Conservation (phyloP, 805 yeast genomes). For the Candida qinlingensis region DNA sequence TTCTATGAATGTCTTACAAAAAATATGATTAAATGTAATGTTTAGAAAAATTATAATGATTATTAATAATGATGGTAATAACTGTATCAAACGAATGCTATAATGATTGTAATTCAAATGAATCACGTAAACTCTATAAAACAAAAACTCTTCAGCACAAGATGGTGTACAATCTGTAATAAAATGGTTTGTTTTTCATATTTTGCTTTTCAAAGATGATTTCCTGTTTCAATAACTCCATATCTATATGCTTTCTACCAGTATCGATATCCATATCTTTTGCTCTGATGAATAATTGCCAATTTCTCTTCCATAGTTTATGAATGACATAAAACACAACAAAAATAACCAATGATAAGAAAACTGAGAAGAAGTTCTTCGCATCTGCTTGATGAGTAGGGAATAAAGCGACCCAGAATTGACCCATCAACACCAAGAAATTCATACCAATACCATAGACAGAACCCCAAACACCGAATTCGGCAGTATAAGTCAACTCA, state of each 20-base stretch:
- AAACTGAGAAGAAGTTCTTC: slow-evolving; percentile 55
- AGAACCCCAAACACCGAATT: slow-evolving; percentile 66
- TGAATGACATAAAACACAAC: slow-evolving; percentile 51
- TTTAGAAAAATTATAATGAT: neutral
- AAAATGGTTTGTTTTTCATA: slow-evolving; percentile 42
- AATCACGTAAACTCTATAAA: no score
- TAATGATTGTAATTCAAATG: no score
- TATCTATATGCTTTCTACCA: slow-evolving; percentile 57
- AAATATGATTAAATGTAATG: no score
- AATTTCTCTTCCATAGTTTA: slow-evolving; percentile 46
- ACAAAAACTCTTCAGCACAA: slow-evolving; percentile 37
- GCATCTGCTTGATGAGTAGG: slow-evolving; percentile 58
- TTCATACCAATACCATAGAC: slow-evolving; percentile 54
- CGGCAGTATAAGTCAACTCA: slow-evolving; percentile 64
- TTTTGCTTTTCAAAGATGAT: slow-evolving; percentile 51
- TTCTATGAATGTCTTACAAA: neutral
- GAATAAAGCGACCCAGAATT: slow-evolving; percentile 78
- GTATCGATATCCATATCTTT: slow-evolving; percentile 53
- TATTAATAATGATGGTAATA: neutral
- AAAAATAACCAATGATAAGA: slow-evolving; percentile 60
- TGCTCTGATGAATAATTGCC: slow-evolving; percentile 36
- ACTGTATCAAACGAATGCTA: neutral
- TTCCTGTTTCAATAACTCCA: slow-evolving; percentile 52
- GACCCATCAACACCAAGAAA: slow-evolving; percentile 59
- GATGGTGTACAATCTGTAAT: slow-evolving; percentile 36